Conservation (phyloP, 352 stramenopile species). For the Globisporangium paddicum region DNA sequence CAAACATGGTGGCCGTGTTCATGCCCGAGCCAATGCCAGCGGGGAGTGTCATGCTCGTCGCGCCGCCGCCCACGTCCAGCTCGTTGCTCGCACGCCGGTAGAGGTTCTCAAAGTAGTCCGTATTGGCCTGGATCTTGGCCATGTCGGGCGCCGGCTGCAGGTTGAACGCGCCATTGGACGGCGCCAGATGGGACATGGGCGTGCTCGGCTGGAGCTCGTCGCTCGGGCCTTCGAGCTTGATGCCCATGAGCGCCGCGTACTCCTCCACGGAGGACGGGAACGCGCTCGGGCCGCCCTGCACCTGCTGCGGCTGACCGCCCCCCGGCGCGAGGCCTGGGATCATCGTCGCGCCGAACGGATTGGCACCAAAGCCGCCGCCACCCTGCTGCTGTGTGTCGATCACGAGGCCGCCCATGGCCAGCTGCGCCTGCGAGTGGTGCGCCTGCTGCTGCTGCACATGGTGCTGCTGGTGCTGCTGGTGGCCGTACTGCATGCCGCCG, state of each 20-base stretch:
- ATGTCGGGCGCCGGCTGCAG: conserved; percentile 37
- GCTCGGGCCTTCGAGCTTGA: conserved; percentile 67
- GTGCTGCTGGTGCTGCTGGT: conserved; percentile 18
- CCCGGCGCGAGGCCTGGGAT: conserved; percentile 29
- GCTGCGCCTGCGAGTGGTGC: conserved; percentile 12
- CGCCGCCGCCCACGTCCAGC: conserved; percentile 25
- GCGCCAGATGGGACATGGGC: conserved; percentile 27
- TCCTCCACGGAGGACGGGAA: conserved; percentile 57
- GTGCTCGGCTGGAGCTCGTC: conserved; percentile 22
- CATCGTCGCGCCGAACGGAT: conserved; percentile 47
- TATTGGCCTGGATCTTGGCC: conserved; percentile 74
- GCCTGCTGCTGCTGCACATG: conserved; percentile 9
- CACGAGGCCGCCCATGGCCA: conserved; percentile 10
- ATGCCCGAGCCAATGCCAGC: conserved; percentile 64
- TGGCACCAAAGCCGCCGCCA: conserved; percentile 22
- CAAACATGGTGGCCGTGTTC: conserved; percentile 37
- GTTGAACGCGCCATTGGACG: conserved; percentile 23
- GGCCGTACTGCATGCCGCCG: conserved; percentile 19
- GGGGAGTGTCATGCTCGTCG: conserved; percentile 60
- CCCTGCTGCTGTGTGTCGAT: conserved; percentile 20
- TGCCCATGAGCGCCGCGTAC: conserved; percentile 78
- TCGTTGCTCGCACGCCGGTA: conserved; percentile 40
- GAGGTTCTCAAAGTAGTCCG: conserved; percentile 78
- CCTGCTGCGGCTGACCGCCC: conserved; percentile 11
- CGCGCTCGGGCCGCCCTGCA: conserved; percentile 11